Base-by-base conservation (phyloP, 495 filamentous ascomycete genomes). In the Neurospora sp. region DNA sequence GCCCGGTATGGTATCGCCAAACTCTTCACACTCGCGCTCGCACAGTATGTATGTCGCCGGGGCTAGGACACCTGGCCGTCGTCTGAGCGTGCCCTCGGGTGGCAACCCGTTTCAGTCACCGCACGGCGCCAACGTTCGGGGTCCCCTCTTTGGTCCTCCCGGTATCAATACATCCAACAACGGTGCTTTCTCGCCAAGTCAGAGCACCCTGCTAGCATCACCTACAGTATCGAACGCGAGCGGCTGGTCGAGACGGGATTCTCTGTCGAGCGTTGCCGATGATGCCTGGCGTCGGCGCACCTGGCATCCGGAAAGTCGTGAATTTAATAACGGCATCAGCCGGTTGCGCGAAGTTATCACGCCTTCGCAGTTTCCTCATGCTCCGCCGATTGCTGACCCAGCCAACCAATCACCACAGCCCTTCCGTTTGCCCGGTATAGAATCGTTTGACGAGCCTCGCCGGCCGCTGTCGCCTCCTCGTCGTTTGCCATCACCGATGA, bases 291-390 rank as follows among this genome's bases (percentile, higher is more conserved):
- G 93, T 74, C 84, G 94, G 73, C 86, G 93, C 69, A 97, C 94
- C 9, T 97, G 94, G 94, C 94, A 97, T 83, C 93, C 93, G 5
- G 92, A 92, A 36, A 92, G 90, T 0, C 90, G 90, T 40, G 83
- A 85, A 39, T 84, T 66, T 7, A 66, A 79, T 71, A 83, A 77
- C 71, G 78, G 80, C 21, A 73, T 79, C 19, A 88, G 85, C 71
- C 78, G 85, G 39, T 71, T 88, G 28, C 86, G 82, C 72, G 88
- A 85, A 39, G 82, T 86, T 15, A 78, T 87, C 81, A 80, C 89
- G 84, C 73, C 90, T 82, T 79, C 90, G 77, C 74, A 93, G 85
- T 75, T 93, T 85, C 80, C 91, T 5, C 78, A 84, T 0, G 88
- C 90, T 66, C 75, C 79, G 11, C 80, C 89, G 82, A 45, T 85